phyloP scores from a whole-genome alignment of 345 rosid genomes.

The Atalantia buxifolia region DNA sequence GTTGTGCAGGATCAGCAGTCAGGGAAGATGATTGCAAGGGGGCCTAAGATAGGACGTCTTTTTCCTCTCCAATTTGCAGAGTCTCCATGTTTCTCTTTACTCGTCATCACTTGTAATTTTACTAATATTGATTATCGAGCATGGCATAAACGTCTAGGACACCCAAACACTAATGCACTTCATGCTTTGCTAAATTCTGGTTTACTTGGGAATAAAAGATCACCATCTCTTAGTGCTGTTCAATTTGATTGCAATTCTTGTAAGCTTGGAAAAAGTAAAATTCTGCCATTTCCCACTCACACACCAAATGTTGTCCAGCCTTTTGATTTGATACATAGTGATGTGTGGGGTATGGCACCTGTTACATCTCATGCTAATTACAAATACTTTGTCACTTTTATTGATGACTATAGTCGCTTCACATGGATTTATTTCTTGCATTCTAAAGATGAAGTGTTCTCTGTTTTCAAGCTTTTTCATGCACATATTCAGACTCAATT shows the following conservation, averaged over 20 bases:
- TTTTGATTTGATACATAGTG: background rate
- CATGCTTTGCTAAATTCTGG: background rate
- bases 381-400: conserved; percentile 5
- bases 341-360: background rate
- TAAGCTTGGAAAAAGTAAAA: background rate
- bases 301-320: background rate
- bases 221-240: background rate
- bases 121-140: background rate
- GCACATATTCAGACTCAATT: background rate
- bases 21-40: background rate
- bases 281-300: background rate
- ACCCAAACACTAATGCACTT: background rate
- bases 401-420: background rate
- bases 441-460: background rate
- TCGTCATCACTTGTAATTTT: background rate
- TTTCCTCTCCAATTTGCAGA: background rate
- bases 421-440: background rate
- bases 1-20: background rate
- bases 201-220: background rate
- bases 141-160: background rate
- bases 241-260: background rate
- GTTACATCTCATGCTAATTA: background rate
- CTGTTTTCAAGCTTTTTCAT: background rate
- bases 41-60: background rate
- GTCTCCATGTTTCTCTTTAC: background rate